phyloP scores from a whole-genome alignment of 768 basidiomycete genomes.

The Rossbeevera mucosa region DNA sequence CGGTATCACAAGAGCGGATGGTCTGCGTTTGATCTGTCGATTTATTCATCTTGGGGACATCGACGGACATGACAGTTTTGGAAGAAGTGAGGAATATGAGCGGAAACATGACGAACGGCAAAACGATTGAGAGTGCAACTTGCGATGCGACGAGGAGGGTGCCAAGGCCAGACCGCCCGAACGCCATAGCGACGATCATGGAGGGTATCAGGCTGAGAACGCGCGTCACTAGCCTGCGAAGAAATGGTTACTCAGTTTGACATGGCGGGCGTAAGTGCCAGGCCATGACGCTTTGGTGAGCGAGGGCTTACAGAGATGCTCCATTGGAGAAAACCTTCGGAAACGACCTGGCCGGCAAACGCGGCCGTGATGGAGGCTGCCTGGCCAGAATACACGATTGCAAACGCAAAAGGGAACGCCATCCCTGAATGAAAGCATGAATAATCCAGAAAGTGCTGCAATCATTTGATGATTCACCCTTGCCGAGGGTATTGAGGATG shows the following conservation, averaged over 20 bases:
- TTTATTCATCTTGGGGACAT: neutral
- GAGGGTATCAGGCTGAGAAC: slow-evolving; percentile 43
- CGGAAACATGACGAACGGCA: slow-evolving; percentile 44
- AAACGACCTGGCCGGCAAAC: slow-evolving; percentile 45
- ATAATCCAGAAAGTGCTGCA: neutral
- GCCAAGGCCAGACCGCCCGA: slow-evolving; percentile 41
- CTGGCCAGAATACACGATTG: slow-evolving; percentile 44
- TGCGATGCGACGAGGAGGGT: slow-evolving; percentile 47
- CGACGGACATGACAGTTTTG: slow-evolving; percentile 28
- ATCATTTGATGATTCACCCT: slow-evolving; percentile 20
- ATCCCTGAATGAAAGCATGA: slow-evolving; percentile 2
- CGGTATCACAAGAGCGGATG: too few relatives aligned
- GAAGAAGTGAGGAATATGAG: slow-evolving; percentile 38
- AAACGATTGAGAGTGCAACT: slow-evolving; percentile 42
- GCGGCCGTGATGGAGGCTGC: slow-evolving; percentile 48
- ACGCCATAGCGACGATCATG: slow-evolving; percentile 39
- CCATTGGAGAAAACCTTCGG: slow-evolving; percentile 49
- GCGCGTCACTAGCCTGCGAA: slow-evolving; percentile 43
- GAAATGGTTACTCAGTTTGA: slow-evolving; percentile 19
- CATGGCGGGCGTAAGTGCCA: neutral
- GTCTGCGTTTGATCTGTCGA: neutral
- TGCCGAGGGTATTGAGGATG: slow-evolving; percentile 37
- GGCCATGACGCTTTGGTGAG: neutral
- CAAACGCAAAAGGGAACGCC: slow-evolving; percentile 45
- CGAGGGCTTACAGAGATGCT: slow-evolving; percentile 31